Evolutionary conservation across 441 rosid species (phyloP).

Genomic region (Hura crepitans): DNA sequence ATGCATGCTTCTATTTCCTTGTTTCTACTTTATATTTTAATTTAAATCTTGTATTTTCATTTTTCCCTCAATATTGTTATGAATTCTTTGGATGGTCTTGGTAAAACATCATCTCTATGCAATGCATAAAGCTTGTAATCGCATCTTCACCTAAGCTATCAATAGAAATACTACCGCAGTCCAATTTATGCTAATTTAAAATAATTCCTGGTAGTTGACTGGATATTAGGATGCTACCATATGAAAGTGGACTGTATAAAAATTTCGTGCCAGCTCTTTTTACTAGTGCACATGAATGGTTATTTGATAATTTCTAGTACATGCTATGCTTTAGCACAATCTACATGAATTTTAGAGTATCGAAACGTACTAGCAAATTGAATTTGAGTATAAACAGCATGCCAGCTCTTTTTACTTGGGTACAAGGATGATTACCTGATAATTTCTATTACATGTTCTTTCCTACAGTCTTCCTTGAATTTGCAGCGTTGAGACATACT

Average conservation of each 20-base stretch:
- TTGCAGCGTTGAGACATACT: not conserved
- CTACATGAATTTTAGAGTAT: not conserved
- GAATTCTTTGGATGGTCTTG: not conserved
- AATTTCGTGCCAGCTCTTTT: not conserved
- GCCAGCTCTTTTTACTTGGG: too few species aligned
- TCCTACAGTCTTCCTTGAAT: too few species aligned
- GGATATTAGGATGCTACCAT: not conserved
- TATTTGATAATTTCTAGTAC: not conserved
- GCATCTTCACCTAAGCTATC: not conserved
- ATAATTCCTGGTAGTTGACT: too few species aligned
- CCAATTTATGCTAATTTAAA: not conserved
- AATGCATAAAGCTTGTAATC: not conserved
- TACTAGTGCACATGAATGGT: not conserved
- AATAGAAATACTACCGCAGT: not conserved
- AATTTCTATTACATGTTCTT: too few species aligned
- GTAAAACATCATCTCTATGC: not conserved
- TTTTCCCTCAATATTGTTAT: not conserved
- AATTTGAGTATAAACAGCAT: too few species aligned
- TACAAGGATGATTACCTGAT: too few species aligned
- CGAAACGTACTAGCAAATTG: not conserved
- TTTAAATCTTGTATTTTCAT: not conserved
- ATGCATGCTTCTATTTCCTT: not conserved
- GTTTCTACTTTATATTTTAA: not conserved
- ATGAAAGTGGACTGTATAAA: not conserved
- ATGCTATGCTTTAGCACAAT: not conserved